Conservation (phyloP, 2,329 filamentous ascomycete species). For the Trichoderma aggressivum region DNA sequence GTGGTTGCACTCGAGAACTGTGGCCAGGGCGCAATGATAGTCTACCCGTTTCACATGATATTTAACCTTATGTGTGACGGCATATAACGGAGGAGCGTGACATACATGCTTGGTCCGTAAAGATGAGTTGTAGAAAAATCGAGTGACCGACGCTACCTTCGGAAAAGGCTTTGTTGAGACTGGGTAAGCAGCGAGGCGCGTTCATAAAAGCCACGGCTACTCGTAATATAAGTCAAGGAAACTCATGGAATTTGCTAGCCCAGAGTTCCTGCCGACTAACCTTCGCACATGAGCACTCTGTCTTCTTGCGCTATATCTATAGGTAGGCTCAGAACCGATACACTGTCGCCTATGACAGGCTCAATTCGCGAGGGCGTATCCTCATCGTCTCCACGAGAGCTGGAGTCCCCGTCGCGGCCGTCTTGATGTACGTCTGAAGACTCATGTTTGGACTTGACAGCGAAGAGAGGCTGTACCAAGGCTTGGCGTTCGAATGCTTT, state of each 20-base stretch:
- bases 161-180: not conserved
- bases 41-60: not conserved
- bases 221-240: not conserved
- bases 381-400: not conserved
- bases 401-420: not conserved
- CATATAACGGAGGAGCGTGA: not conserved
- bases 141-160: not conserved
- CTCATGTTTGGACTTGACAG: not conserved
- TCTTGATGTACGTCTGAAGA: not conserved
- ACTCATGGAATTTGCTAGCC: not conserved
- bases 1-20: not conserved
- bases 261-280: not conserved
- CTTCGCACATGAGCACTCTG: not conserved
- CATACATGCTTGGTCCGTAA: conserved; percentile 1
- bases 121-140: not conserved
- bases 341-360: not conserved
- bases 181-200: not conserved
- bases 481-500: not conserved
- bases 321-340: not conserved
- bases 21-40: not conserved
- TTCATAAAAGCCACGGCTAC: not conserved
- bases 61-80: not conserved
- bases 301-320: not conserved
- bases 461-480: not conserved
- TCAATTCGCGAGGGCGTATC: not conserved